Evolutionary conservation across 2,329 filamentous ascomycete species (phyloP), one percentile per base, ranked within the genome.

Genomic region (Exophiala alcalophila): DNA sequence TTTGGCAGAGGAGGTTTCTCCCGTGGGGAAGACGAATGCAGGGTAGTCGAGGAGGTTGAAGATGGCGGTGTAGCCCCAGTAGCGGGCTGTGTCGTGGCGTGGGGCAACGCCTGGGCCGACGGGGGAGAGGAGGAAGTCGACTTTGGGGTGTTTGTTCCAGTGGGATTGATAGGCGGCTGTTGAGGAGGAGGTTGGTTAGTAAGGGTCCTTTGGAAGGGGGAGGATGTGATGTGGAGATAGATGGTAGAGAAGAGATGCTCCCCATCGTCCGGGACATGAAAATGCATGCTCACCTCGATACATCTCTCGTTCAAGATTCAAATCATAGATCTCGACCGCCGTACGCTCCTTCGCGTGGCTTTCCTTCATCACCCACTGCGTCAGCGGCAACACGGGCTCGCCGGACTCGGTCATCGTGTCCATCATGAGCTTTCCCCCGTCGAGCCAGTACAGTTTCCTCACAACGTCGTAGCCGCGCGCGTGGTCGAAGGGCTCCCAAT

Each of bases 391-490:
- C 59, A 30, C 58, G 53, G 26, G 50, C 55, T 8, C 52, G 50
- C 27, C 57, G 57, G 8, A 55, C 54, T 29, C 59, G 56, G 14
- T 60, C 60, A 11, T 61, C 59, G 39, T 63, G 59, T 1, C 59
- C 59, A 14, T 60, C 40, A 16, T 62, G 57, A 4, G 56, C 54
- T 31, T 57, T 57, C 12, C 58, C 51, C 60, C 60, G 61, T 84
- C 81, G 1, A 69, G 61, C 60, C 77, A 83, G 56, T 81, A 81
- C 1, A 78, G 54, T 3, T 59, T 62, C 2, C 65, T 54, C 14
- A 61, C 53, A 4, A 64, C 42, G 5, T 57, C 41, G 38, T 61
- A 61, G 3, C 53, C 60, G 18, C 57, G 40, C 5, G 28, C 44
- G 30, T 64, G 61, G 12, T 36, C 27, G n/a, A 26, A n/a, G 16